phyloP scores from a whole-genome alignment of 1,284 basidiomycete genomes.

The Ceratobasidium sp. region DNA sequence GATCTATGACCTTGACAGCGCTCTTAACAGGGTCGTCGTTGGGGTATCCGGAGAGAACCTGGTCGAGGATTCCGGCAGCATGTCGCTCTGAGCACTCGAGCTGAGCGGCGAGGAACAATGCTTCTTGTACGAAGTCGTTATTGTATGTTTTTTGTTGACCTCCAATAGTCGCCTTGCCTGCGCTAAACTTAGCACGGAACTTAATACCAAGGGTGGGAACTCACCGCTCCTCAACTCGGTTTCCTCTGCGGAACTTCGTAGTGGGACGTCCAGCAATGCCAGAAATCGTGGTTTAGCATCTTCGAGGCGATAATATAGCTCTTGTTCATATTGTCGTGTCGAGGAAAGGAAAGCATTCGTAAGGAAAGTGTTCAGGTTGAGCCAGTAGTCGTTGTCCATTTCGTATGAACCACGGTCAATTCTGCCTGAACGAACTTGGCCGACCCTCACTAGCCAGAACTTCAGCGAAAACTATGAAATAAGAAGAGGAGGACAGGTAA shows the following conservation, averaged over 20 bases:
- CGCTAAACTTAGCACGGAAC: conserved; percentile 19
- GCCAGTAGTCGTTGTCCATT: conserved; percentile 40
- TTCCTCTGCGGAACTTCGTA: conserved; percentile 69
- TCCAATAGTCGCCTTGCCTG: conserved; percentile 70
- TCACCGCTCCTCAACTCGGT: conserved; percentile 77
- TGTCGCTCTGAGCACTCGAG: conserved; percentile 82
- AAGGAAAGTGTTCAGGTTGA: conserved; percentile 27
- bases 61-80: conserved; percentile 73
- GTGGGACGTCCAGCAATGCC: conserved; percentile 71
- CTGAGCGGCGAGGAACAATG: conserved; percentile 77
- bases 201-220: conserved; percentile 50
- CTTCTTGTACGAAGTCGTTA: conserved; percentile 77
- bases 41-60: conserved; percentile 69
- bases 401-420: conserved; percentile 12
- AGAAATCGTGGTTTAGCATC: conserved; percentile 69
- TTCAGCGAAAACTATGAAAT: too few species aligned
- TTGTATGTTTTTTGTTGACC: conserved; percentile 73
- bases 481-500: too few species aligned
- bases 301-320: conserved; percentile 78
- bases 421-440: too few species aligned
- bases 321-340: conserved; percentile 66
- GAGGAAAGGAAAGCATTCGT: conserved; percentile 41
- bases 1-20: conserved; percentile 71
- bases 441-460: too few species aligned
- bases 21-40: conserved; percentile 67